phyloP scores from a whole-genome alignment of 129 eudicot genomes.

The Artemisia annua region DNA sequence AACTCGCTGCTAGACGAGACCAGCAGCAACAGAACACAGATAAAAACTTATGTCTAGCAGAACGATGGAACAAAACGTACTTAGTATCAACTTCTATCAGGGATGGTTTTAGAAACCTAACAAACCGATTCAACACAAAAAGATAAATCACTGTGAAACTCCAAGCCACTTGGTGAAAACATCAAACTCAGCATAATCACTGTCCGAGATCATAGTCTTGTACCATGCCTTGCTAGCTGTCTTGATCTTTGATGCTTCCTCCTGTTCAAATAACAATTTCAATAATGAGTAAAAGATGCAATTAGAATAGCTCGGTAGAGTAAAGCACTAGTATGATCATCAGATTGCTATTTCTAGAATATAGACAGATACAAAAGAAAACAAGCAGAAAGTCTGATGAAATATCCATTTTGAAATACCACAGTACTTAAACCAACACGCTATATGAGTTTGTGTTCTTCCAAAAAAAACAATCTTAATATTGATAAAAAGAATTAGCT shows the following conservation, averaged over 20 bases:
- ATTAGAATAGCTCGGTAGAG: no score
- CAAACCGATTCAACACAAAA: slow-evolving; percentile 19
- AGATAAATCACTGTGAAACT: slow-evolving; percentile 49
- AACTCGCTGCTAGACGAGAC: not conserved
- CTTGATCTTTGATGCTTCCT: slow-evolving; percentile 56
- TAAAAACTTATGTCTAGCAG: not conserved
- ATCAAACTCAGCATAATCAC: slow-evolving; percentile 72
- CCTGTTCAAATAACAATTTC: slow-evolving; percentile 34
- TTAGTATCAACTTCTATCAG: not conserved
- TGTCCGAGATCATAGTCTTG: slow-evolving; percentile 72
- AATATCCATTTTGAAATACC: no score
- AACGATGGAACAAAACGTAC: not conserved
- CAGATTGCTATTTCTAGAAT: no score
- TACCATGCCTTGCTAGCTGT: slow-evolving; percentile 59
- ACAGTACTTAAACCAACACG: no score
- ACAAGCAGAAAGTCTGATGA: no score
- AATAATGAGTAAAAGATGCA: not conserved
- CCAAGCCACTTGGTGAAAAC: slow-evolving; percentile 30
- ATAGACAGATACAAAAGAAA: no score
- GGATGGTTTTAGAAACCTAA: slow-evolving; percentile 17
- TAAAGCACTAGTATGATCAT: no score
- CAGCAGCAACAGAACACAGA: slow-evolving; percentile 9
- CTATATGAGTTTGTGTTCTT: no score
- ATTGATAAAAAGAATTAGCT: no score
- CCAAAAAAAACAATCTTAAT: no score